Percentiles rank a stretch among this genome's conserved stretches.
Conservation (phyloP, 257 asterid genomes). For the Nyctanthes arbortristis region DNA sequence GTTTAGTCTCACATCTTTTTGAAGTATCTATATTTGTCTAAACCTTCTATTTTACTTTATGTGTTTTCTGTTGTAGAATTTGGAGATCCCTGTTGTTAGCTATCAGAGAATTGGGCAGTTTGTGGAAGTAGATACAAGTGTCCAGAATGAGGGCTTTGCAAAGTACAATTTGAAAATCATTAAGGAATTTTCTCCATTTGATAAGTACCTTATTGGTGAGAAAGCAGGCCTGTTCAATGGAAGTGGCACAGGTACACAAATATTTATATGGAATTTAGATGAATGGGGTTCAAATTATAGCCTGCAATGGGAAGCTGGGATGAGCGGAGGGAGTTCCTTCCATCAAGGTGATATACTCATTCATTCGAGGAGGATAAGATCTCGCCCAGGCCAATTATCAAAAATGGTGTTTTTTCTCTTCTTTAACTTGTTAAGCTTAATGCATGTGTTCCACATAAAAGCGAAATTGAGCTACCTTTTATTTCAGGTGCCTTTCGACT, state of each 20-base stretch:
- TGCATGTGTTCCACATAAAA: not conserved
- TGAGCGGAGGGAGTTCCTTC: slow-evolving; percentile 68
- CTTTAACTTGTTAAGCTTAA: slow-evolving; percentile 7
- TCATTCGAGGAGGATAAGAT: slow-evolving; percentile 65
- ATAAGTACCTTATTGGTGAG: slow-evolving; percentile 77
- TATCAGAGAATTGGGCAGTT: slow-evolving; percentile 60
- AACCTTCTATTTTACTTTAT: slow-evolving; percentile 11
- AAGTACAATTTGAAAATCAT: slow-evolving; percentile 63
- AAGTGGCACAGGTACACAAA: slow-evolving; percentile 74
- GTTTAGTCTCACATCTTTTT: not conserved
- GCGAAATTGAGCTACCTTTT: slow-evolving; percentile 17
- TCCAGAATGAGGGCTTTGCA: slow-evolving; percentile 56
- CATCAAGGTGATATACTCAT: slow-evolving; percentile 67
- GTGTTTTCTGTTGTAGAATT: slow-evolving; percentile 46
- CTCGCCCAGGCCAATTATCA: slow-evolving; percentile 83
- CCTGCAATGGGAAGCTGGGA: slow-evolving; percentile 60
- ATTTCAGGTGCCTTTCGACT: slow-evolving; percentile 78
- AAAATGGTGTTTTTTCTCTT: slow-evolving; percentile 32
- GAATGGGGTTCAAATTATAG: slow-evolving; percentile 73
- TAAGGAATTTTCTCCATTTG: slow-evolving; percentile 68
- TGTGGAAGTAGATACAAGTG: slow-evolving; percentile 62
- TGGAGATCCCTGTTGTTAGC: slow-evolving; percentile 82
- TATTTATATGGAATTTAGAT: slow-evolving; percentile 79
- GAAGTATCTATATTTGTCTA: slow-evolving; percentile 9
- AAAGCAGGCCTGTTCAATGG: slow-evolving; percentile 55